Evolutionary conservation across 2,329 filamentous ascomycete genomes (phyloP), one percentile per base, ranked within the genome.

Genomic region (Fusarium bactridioides): DNA sequence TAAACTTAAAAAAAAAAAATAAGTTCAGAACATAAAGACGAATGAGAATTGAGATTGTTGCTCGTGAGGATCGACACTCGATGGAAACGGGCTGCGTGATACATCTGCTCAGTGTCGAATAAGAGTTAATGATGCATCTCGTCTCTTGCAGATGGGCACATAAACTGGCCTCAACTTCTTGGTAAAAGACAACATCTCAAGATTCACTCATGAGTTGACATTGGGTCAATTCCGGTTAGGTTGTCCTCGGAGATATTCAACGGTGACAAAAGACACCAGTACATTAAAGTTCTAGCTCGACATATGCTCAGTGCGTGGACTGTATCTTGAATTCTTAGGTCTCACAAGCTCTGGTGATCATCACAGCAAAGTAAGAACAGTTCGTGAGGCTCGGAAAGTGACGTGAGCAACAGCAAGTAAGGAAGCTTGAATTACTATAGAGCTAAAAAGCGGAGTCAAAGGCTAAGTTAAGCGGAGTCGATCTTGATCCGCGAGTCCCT

Each of bases 401-500:
- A 72, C 63, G 70, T 62, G 65, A 64, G 45, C 55, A 70, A 31
- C 51, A 51, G 58, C 43, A 64, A 59, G 45, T 48, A 43, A 64
- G 44, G 44, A 57, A 62, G 33, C 57, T 70, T 44, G 64, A 67
- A 56, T 47, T 57, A 56, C 44, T n/a, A 40, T 13, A 54, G 50
- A 66, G 56, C 65, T 73, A 73, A 56, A 60, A 50, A 51, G 56
- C 55, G 56, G 58, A 61, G 62, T 66, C 41, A 31, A 40, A 54
- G 33, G 47, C 56, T 66, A 50, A 47, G 41, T 40, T 51, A 41
- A 57, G 47, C 45, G 45, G 57, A 69, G 68, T 53, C 43, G 64
- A 74, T 72, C 60, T 67, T 74, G 71, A 70, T 70, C 68, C 62
- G 43, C 59, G 50, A 70, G 60, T 72, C 60, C 68, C 60, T 74